These are phyloP conservation scores for Grammothele lineata DNA, from an alignment of 768 basidiomycete species.

Conservation along the genomic window DNA sequence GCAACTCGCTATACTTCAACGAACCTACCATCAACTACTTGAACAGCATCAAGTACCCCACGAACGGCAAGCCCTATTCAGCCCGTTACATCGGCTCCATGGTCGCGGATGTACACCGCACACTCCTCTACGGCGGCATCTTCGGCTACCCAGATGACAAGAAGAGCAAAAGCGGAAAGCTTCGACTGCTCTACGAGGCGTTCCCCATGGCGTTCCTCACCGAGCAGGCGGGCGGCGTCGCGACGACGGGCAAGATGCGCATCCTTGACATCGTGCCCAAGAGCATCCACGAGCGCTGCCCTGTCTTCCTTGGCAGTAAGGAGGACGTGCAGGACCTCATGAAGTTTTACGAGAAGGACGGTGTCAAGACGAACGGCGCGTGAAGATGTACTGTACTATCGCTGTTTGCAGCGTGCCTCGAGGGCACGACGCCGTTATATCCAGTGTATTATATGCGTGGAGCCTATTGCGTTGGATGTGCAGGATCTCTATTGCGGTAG, in stretches of 20 bases:
- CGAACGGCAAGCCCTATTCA: conserved; percentile 80
- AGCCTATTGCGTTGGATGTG: neutral
- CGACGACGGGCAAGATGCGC: conserved; percentile 91
- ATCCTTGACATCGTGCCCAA: conserved; percentile 90
- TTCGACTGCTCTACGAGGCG: conserved; percentile 92
- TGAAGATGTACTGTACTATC: conserved; percentile 7
- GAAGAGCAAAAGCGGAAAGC: conserved; percentile 94
- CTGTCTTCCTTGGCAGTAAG: conserved; percentile 89
- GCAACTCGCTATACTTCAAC: conserved; percentile 94
- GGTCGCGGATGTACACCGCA: conserved; percentile 98
- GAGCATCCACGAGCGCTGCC: conserved; percentile 84
- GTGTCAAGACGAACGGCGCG: conserved; percentile 11
- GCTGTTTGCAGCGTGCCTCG: too few relatives aligned
- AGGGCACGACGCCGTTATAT: too few relatives aligned
- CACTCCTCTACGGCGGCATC: conserved; percentile 94
- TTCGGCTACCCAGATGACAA: conserved; percentile 98
- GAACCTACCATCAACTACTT: conserved; percentile 77
- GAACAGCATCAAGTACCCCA: conserved; percentile 88
- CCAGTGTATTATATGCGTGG: neutral
- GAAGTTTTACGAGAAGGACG: conserved; percentile 66
- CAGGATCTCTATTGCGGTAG: neutral
- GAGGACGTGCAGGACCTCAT: conserved; percentile 91
- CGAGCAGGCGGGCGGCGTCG: conserved; percentile 95
- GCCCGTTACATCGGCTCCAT: conserved; percentile 96
- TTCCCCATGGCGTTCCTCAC: conserved; percentile 97